Base-by-base conservation (phyloP, 2,329 filamentous ascomycete species). In the Gremmenia infestans region DNA sequence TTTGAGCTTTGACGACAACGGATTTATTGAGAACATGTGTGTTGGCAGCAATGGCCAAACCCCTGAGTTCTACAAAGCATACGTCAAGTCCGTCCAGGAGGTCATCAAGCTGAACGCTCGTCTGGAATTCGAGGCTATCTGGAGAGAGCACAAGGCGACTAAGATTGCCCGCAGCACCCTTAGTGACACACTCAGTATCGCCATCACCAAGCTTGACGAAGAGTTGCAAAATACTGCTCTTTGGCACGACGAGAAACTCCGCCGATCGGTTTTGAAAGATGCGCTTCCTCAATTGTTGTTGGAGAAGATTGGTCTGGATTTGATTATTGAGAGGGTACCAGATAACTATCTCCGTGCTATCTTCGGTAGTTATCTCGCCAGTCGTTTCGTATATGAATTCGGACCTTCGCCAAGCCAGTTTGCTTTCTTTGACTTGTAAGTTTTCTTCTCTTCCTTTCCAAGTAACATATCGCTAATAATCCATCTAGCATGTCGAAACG, bases 361-460 rank as follows among this genome's bases (percentile, higher is more conserved):
- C 71, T 99, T 99, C 70, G 94, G 94, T 65, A 95, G 89, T 71
- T 97, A 93, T 75, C 80, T 99, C 64, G 93, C 94, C 49, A 95
- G 89, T 69, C 88, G 94, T 45, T 99, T 99, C 72, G 91, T 99
- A 42, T 99, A 99, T 73, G 85, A 96, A 72, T 94, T 93, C 71
- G 94, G 94, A 68, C 92, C 91, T 71, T 87, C 83, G 63, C 92
- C 94, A 5, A 94, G 88, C 77, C 93, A 97, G 69, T 97, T 99
- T 77, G 91, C 93, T 40, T 99, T 99, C 80, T 99, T 96, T 74
- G 91, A 96, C 72, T 99, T 97, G 89, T 92, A 77, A 84, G 88
- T 87, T 32, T 40, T 46, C 32, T 45, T 17, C 19, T 36, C 19
- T 14, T 15, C 17, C 2, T 35, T n/a, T n/a, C 14, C 32, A 65